Conservation (phyloP, 164 flowering plant species). For the Sedum album region DNA sequence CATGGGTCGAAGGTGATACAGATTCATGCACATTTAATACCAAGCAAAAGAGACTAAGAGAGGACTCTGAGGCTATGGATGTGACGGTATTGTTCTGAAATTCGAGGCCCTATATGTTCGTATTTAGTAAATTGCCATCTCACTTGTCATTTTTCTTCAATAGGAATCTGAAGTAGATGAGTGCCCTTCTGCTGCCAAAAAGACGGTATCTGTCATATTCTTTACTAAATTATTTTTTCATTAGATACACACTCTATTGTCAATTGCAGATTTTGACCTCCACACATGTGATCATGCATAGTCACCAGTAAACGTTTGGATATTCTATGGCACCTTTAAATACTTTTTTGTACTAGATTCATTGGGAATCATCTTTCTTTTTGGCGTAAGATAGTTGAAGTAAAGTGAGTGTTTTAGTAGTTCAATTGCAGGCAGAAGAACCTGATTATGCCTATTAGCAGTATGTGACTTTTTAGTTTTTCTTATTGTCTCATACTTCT, state of each 20-base stretch:
- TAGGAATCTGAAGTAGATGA: constrained; percentile 36
- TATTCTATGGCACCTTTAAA: no score
- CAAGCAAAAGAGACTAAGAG: constrained; percentile 75
- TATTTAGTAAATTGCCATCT: neutral
- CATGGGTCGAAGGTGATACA: constrained; percentile 39
- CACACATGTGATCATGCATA: neutral
- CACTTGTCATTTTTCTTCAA: constrained; percentile 3
- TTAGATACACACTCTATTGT: neutral
- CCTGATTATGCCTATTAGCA: neutral
- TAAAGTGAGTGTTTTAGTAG: neutral
- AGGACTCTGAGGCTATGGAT: constrained; percentile 21
- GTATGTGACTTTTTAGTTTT: neutral
- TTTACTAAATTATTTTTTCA: no score
- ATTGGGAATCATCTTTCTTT: no score
- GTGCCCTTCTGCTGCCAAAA: constrained; percentile 47
- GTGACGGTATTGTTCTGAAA: constrained; percentile 28
- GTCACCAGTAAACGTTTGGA: no score
- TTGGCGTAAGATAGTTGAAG: neutral
- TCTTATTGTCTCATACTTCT: neutral
- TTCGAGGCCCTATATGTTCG: neutral
- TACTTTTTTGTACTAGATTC: no score
- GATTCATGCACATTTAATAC: constrained; percentile 23
- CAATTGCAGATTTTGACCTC: neutral
- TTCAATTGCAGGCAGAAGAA: neutral
- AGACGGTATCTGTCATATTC: constrained; percentile 39